phyloP scores from a whole-genome alignment of 2,329 filamentous ascomycete genomes.

The Colletotrichum eleusines region DNA sequence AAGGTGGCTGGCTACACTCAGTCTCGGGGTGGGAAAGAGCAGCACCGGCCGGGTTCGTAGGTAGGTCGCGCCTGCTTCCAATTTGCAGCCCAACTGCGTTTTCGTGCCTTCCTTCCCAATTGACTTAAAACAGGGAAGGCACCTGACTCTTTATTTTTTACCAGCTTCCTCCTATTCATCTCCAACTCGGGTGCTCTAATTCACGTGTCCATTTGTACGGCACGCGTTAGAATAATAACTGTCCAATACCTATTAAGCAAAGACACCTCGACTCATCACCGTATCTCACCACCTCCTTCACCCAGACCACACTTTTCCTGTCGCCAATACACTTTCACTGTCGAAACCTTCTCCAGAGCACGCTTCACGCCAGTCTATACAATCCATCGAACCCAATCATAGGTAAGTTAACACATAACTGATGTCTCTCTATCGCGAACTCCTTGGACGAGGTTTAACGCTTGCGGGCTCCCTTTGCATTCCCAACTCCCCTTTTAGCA shows the following conservation, averaged over 20 bases:
- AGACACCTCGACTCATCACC: background rate
- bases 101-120: background rate
- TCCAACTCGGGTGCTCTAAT: constrained; percentile 11
- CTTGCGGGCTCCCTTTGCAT: background rate
- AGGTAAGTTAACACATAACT: constrained; percentile 23
- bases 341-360: constrained; percentile 1
- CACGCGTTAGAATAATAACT: constrained; percentile 1
- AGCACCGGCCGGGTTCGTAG: constrained; percentile 2
- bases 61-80: background rate
- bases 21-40: background rate
- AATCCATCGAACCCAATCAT: constrained; percentile 10
- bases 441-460: background rate
- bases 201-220: constrained; percentile 13
- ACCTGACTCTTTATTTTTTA: background rate
- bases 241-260: background rate
- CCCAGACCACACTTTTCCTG: background rate
- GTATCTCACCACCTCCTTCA: background rate
- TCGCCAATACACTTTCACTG: background rate
- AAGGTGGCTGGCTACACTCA: background rate
- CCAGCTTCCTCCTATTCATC: background rate
- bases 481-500: background rate
- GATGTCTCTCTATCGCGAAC: background rate
- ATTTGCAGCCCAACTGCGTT: background rate
- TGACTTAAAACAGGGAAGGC: constrained; percentile 17
- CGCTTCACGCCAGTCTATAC: background rate